phyloP scores from a whole-genome alignment of 352 stramenopile species.

The Thalassiosira oceanica region DNA sequence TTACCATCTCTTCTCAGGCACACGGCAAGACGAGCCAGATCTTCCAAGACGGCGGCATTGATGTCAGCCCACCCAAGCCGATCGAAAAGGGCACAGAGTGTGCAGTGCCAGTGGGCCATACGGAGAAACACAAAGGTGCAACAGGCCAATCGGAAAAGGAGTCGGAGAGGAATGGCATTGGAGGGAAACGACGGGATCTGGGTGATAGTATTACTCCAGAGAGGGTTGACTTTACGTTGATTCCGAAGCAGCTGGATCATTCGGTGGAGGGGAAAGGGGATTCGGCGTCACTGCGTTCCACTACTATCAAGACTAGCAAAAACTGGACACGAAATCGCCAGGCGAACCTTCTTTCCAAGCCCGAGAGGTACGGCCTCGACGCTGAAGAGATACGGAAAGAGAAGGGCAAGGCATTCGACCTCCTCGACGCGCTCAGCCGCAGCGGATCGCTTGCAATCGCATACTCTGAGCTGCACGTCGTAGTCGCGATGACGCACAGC shows the following conservation, averaged over 20 bases:
- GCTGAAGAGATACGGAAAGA: constrained; percentile 42
- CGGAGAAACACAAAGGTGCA: too few relatives aligned
- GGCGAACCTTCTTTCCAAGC: constrained; percentile 57
- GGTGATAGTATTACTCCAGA: not conserved
- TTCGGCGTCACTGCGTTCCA: constrained; percentile 64
- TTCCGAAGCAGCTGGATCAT: constrained; percentile 69
- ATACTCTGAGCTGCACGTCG: constrained; percentile 76
- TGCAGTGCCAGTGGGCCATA: too few relatives aligned
- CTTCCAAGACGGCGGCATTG: too few relatives aligned
- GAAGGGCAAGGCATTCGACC: constrained; percentile 81
- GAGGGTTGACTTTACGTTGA: not conserved
- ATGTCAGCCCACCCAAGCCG: too few relatives aligned
- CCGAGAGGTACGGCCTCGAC: constrained; percentile 25
- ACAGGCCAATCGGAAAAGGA: too few relatives aligned
- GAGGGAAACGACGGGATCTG: not conserved
- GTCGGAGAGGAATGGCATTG: not conserved
- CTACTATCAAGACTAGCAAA: constrained; percentile 67
- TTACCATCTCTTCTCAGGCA: too few relatives aligned
- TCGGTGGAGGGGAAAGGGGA: constrained; percentile 62
- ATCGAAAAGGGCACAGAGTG: too few relatives aligned
- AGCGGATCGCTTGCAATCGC: constrained; percentile 77
- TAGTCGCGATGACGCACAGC: constrained; percentile 78
- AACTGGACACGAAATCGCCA: constrained; percentile 59
- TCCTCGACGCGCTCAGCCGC: constrained; percentile 80
- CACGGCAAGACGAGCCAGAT: too few relatives aligned